Base-by-base conservation (phyloP, 2,329 filamentous ascomycete genomes). In the Colletotrichum eremochloae region DNA sequence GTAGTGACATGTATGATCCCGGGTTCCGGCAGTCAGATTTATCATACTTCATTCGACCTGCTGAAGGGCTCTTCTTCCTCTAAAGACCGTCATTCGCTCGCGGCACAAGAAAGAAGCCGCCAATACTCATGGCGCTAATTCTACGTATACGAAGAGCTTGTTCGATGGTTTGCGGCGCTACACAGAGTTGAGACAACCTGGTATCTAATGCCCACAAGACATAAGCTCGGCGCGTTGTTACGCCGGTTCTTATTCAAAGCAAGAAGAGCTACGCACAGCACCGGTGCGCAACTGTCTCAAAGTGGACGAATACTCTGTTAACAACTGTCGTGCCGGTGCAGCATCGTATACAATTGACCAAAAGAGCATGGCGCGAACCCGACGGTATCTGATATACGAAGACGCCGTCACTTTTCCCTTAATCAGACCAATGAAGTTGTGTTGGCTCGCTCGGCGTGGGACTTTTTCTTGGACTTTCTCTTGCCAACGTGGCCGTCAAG, bases 391-490 rank as follows among this genome's bases (percentile, higher is more conserved):
- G 33, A n/a, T n/a, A 33, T 15, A 36, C 33, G 9, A 36, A 18
- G 9, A 8, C 20, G 12, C 7, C 11, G 8, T n/a, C 33, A 40
- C 1, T 6, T 40, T 40, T 14, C 20, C 24, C 20, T 36, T 5
- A 14, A 31, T 56, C 11, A 14, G 11, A 20, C 29, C 33, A 56
- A 56, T 24, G 20, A 24, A 24, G 15, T 6, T 9, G 12, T 15
- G 31, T 24, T 2, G 38, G n/a, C 38, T 18, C 11, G n/a, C 56
- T 42, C n/a, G 55, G 36, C 36, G 20, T n/a, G n/a, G 36, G 55
- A 38, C 56, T 29, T 31, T 58, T 14, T 58, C 38, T 58, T 6
- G 56, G 55, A 38, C 56, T 29, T 31, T 58, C n/a, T 58, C 38
- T 58, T 6, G 56, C 38, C 56, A 36, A 57, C n/a, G 36, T 57